Evolutionary conservation across 805 yeast genomes (phyloP), one percentile per base, ranked within the genome.

Genomic region (Saccharomycopsis javanensis): DNA sequence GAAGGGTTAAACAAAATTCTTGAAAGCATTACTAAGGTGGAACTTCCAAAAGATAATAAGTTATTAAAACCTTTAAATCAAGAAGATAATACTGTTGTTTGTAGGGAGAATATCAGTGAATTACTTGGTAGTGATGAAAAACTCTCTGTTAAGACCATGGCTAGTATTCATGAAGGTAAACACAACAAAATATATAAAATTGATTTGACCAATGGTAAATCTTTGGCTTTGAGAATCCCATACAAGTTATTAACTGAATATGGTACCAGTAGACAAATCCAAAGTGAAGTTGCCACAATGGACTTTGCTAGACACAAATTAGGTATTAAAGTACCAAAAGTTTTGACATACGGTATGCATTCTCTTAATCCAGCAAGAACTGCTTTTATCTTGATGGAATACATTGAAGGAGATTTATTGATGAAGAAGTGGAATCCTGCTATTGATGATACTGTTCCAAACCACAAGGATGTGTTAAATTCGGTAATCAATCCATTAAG

Each of bases 401-500:
- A 72, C 66, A 75, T 87, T 59, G 84, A 80, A 54, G 97, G 97
- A 53, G 85, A 83, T 28, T 77, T 87, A 60, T 74, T 92, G 63
- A 92, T 94, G 96, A 86, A 81, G 64, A 74, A 81, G 61, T 92
- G 99, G 99, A 81, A 87, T 62, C 98, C 99, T 16, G 78, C 88
- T 68, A 73, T 79, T 20, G 74, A 75, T 30, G 88, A 86, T 60
- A 75, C 78, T 55, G 66, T 67, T 28, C 77, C 77, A 60, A 69
- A 72, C 20, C 74, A 79, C 28, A 77, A 77, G 53, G 77, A 72
- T 15, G 74, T 78, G 51, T 71, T 86, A 61, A 75, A 78, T 61
- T 69, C 73, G 42, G 92, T 85, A 8, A 79, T 94, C 64, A 79
- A 80, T 55, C 92, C 95, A 46, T 72, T 90, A 56, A 80, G 88